phyloP scores from a whole-genome alignment of 148 eudicot species.

The Nepenthes mirabilis region DNA sequence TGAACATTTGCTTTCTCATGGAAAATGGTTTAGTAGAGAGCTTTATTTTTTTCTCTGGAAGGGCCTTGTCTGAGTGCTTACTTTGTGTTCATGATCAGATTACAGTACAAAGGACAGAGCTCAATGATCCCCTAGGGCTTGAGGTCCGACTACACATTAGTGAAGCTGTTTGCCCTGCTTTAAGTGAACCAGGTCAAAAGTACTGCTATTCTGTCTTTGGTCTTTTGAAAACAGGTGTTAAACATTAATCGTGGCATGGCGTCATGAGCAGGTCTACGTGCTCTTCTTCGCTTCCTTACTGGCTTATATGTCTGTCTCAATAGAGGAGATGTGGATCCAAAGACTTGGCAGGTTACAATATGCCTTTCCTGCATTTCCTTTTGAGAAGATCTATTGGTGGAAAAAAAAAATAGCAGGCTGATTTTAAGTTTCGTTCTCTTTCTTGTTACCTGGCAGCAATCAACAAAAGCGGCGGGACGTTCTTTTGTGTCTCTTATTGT shows the following conservation, averaged over 20 bases:
- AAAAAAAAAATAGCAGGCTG: not conserved
- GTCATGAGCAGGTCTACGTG: conserved; percentile 63
- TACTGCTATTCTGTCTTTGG: conserved; percentile 1
- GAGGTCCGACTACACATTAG: conserved; percentile 78
- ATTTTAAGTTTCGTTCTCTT: conserved; percentile 7
- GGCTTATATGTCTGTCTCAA: conserved; percentile 84
- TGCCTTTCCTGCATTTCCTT: conserved; percentile 1
- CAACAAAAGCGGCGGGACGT: conserved; percentile 89
- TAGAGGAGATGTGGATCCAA: conserved; percentile 85
- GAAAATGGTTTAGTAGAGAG: not conserved
- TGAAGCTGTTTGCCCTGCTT: conserved; percentile 93
- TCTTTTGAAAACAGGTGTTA: not conserved
- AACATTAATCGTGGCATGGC: conserved; percentile 3
- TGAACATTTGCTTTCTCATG: not conserved
- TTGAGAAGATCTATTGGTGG: not conserved
- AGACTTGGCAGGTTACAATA: conserved; percentile 48
- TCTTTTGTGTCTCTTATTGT: conserved; percentile 69
- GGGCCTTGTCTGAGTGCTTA: not conserved
- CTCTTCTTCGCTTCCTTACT: conserved; percentile 90
- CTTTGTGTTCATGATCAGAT: conserved; percentile 42
- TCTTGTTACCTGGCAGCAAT: conserved; percentile 34
- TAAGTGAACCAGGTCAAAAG: conserved; percentile 88
- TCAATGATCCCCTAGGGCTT: conserved; percentile 83
- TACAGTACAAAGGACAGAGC: conserved; percentile 79
- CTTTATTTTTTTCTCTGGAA: not conserved